phyloP scores from a whole-genome alignment of 116 monocot species.

The Phalaenopsis hybrid region DNA sequence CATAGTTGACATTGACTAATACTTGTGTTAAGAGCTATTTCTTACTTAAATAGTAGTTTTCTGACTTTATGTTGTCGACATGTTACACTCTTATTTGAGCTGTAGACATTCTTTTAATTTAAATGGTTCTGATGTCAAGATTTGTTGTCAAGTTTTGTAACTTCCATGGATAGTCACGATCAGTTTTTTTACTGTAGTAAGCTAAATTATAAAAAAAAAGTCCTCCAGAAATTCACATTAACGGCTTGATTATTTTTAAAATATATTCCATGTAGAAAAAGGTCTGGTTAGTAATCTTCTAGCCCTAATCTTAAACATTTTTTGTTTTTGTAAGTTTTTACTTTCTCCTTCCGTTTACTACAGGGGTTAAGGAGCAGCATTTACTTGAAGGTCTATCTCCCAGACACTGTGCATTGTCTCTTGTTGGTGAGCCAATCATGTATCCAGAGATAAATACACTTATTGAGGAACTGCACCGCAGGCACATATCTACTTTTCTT shows the following conservation, averaged over 20 bases:
- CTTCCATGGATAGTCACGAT: background rate
- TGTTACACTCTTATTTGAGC: background rate
- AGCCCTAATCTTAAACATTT: background rate
- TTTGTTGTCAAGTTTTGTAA: background rate
- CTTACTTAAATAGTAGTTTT: background rate
- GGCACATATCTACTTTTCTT: constrained; percentile 87
- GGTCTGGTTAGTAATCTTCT: background rate
- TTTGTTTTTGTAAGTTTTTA: background rate
- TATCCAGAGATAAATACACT: constrained; percentile 93
- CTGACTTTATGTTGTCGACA: background rate
- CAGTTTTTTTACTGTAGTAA: background rate
- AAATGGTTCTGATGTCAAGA: background rate
- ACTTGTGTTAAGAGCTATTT: background rate
- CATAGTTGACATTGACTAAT: background rate
- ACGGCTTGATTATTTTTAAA: background rate
- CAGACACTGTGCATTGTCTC: constrained; percentile 89
- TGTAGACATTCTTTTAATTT: background rate
- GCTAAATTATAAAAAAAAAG: background rate
- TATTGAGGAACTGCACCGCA: constrained; percentile 75
- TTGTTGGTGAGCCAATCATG: constrained; percentile 98
- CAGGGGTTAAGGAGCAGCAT: constrained; percentile 73
- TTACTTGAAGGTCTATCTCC: constrained; percentile 83
- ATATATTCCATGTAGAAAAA: background rate
- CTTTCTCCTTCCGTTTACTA: background rate
- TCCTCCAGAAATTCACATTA: background rate